Percentiles rank a stretch among this genome's conserved stretches.
These are phyloP conservation scores for Perkinsus olseni DNA, from an alignment of 169 alveolate genomes.

Conservation along the genomic window DNA sequence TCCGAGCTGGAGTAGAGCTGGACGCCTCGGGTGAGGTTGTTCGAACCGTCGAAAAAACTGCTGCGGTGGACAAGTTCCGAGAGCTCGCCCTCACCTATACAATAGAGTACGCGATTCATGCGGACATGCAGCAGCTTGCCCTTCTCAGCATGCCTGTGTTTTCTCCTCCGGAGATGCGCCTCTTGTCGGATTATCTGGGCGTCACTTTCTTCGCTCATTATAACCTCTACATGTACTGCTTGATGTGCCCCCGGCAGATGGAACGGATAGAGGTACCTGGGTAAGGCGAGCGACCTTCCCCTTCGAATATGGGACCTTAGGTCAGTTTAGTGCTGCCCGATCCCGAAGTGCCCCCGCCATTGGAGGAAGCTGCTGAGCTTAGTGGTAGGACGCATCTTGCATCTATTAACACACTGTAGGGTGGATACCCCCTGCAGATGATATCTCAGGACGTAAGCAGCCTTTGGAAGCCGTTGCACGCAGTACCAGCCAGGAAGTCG, in stretches of 20 bases:
- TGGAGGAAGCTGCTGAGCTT: background rate
- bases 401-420: background rate
- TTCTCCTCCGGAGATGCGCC: background rate
- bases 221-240: background rate
- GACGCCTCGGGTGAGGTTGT: background rate
- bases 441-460: background rate
- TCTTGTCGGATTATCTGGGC: background rate
- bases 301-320: background rate
- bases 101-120: background rate
- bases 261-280: background rate
- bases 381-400: background rate
- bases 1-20: background rate
- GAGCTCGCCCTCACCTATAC: background rate
- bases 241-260: background rate
- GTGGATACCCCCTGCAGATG: background rate
- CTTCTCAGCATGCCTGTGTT: background rate
- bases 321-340: background rate
- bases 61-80: background rate
- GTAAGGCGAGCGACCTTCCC: background rate
- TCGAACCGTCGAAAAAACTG: background rate
- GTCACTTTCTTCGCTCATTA: background rate
- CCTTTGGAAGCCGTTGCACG: no score
- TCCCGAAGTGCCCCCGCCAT: background rate
- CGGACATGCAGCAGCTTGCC: background rate
- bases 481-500: no score